Conservation (phyloP, 495 filamentous ascomycete species). For the Hamigera avellanea region DNA sequence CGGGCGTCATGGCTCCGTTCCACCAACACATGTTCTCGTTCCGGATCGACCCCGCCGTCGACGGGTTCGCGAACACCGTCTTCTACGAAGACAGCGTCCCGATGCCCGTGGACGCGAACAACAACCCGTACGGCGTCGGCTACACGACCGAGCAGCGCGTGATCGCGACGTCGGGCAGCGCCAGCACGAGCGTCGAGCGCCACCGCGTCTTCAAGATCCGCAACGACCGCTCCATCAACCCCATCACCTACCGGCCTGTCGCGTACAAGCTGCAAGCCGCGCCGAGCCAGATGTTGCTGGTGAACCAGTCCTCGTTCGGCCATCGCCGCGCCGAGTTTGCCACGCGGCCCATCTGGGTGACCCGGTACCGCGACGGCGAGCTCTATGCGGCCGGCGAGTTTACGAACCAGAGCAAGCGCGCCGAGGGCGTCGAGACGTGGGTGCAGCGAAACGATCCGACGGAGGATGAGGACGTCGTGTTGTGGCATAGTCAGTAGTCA, state of each 20-base stretch:
- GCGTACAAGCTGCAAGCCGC: constrained; percentile 68
- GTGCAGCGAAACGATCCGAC: constrained; percentile 34
- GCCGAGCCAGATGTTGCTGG: constrained; percentile 69
- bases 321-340: constrained; percentile 70
- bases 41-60: constrained; percentile 73
- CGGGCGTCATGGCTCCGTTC: constrained; percentile 63
- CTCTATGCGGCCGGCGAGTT: constrained; percentile 75
- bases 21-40: constrained; percentile 92
- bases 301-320: constrained; percentile 58
- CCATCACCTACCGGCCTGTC: constrained; percentile 63
- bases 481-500: constrained; percentile 31
- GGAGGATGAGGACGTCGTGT: constrained; percentile 34
- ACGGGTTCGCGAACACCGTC: constrained; percentile 59
- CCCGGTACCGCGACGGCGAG: constrained; percentile 67
- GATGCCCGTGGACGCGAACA: constrained; percentile 56
- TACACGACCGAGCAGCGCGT: constrained; percentile 56
- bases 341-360: constrained; percentile 74
- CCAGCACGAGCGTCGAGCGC: constrained; percentile 45
- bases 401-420: constrained; percentile 71
- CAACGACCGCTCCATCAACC: constrained; percentile 54
- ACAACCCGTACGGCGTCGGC: constrained; percentile 73
- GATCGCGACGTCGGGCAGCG: constrained; percentile 49
- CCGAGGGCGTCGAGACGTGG: constrained; percentile 31
- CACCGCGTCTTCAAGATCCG: constrained; percentile 79
- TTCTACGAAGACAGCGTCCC: constrained; percentile 63